A percentile compares a stretch with the other conserved stretches of the same genome.
Conservation (phyloP, 169 alveolate genomes). For the Eimeria mitis region DNA sequence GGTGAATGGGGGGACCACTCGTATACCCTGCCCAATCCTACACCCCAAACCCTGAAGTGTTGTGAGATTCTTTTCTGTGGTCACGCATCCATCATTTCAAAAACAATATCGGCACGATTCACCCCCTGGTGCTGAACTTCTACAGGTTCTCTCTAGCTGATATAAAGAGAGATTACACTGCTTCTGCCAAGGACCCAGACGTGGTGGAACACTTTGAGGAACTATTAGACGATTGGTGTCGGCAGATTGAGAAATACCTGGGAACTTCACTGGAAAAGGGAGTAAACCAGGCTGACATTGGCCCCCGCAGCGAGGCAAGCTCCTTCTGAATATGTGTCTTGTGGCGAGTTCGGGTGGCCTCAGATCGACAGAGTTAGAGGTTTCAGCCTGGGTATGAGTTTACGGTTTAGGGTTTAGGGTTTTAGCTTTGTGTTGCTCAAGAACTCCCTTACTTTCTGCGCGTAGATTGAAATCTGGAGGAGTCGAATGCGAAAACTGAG, state of each 20-base stretch:
- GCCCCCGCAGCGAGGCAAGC: constrained; percentile 81
- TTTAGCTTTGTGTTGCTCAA: background rate
- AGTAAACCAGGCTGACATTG: constrained; percentile 47
- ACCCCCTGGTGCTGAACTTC: background rate
- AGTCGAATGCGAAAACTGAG: constrained; percentile 94
- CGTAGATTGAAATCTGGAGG: constrained; percentile 96
- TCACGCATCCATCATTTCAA: too few species aligned
- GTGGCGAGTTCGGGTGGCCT: background rate
- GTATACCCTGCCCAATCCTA: background rate
- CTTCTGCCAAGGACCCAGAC: constrained; percentile 70
- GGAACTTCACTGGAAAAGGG: constrained; percentile 64
- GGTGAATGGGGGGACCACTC: constrained; percentile 11
- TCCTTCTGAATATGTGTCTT: background rate
- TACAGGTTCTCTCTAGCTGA: constrained; percentile 38
- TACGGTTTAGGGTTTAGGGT: too few species aligned
- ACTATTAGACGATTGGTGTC: constrained; percentile 81
- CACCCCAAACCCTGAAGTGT: background rate
- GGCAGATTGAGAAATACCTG: constrained; percentile 72
- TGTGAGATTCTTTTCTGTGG: background rate
- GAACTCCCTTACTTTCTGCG: constrained; percentile 30
- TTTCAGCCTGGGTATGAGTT: background rate
- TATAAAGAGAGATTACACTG: constrained; percentile 7
- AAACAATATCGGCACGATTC: background rate
- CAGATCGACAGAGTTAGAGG: background rate
- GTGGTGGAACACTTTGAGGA: constrained; percentile 75